phyloP scores from a whole-genome alignment of 805 yeast genomes.

The Jamesozyma rosinii region DNA sequence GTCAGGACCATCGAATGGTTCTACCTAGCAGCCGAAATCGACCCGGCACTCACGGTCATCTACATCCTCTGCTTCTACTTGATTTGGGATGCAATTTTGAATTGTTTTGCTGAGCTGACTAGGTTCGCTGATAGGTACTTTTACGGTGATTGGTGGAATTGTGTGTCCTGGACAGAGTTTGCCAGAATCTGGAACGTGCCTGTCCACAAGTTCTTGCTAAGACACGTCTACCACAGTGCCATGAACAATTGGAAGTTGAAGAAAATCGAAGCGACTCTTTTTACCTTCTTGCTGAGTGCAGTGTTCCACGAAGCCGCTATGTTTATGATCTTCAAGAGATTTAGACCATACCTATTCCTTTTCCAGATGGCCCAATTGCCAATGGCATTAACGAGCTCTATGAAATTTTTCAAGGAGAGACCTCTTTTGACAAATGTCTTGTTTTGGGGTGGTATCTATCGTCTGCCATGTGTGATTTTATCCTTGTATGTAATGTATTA shows the following conservation, averaged over 20 bases:
- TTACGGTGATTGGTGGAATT: slow-evolving; percentile 97
- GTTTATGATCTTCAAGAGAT: slow-evolving; percentile 72
- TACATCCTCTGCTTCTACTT: slow-evolving; percentile 75
- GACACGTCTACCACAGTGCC: slow-evolving; percentile 91
- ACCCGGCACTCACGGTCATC: slow-evolving; percentile 69
- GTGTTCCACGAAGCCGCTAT: slow-evolving; percentile 84
- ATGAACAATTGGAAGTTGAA: slow-evolving; percentile 64
- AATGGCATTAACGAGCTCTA: slow-evolving; percentile 52
- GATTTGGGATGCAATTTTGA: slow-evolving; percentile 92
- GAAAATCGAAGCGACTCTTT: slow-evolving; percentile 58
- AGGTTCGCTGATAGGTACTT: slow-evolving; percentile 83
- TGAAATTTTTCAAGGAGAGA: slow-evolving; percentile 46
- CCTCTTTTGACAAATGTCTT: slow-evolving; percentile 65
- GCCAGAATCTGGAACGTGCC: slow-evolving; percentile 92
- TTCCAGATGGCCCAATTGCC: slow-evolving; percentile 89
- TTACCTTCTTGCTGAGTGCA: slow-evolving; percentile 74
- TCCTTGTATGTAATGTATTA: slow-evolving; percentile 73
- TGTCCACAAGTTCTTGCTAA: slow-evolving; percentile 75
- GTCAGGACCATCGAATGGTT: slow-evolving; percentile 21
- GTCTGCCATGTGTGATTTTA: slow-evolving; percentile 85
- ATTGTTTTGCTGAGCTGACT: slow-evolving; percentile 82
- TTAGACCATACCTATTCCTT: slow-evolving; percentile 70
- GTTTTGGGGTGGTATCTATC: slow-evolving; percentile 86
- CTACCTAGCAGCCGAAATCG: slow-evolving; percentile 51
- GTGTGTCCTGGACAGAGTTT: slow-evolving; percentile 86